These are phyloP conservation scores for Saccharomycopsis sp. DNA, from an alignment of 805 yeast species.

Conservation along the genomic window DNA sequence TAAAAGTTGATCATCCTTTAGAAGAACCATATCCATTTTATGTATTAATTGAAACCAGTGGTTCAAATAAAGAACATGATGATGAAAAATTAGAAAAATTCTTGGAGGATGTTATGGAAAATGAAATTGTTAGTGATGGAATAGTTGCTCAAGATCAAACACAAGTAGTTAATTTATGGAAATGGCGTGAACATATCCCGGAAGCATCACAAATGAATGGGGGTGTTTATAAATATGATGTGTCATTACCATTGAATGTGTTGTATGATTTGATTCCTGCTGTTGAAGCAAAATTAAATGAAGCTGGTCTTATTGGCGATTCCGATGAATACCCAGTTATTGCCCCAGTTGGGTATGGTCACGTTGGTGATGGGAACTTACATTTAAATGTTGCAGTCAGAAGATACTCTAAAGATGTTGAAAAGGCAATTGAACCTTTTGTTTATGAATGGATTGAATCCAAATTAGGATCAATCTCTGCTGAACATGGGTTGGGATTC, in stretches of 20 bases:
- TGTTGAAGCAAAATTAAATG: constrained; percentile 52
- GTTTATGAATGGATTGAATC: constrained; percentile 81
- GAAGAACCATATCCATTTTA: constrained; percentile 82
- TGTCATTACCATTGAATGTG: constrained; percentile 77
- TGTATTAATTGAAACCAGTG: constrained; percentile 91
- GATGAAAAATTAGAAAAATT: constrained; percentile 82
- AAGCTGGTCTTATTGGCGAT: constrained; percentile 53
- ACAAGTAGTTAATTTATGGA: constrained; percentile 78
- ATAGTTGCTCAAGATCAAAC: constrained; percentile 93
- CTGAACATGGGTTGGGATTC: constrained; percentile 97
- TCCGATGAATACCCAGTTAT: constrained; percentile 72
- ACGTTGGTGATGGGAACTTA: constrained; percentile 93
- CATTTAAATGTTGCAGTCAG: constrained; percentile 92
- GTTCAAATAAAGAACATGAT: constrained; percentile 90
- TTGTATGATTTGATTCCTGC: constrained; percentile 80
- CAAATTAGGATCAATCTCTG: constrained; percentile 82
- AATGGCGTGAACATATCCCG: constrained; percentile 92
- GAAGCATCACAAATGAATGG: constrained; percentile 83
- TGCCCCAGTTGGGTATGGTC: constrained; percentile 95
- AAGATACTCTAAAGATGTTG: constrained; percentile 72
- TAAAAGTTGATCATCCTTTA: constrained; percentile 64
- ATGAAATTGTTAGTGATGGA: constrained; percentile 83
- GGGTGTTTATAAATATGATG: constrained; percentile 96
- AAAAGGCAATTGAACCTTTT: constrained; percentile 81
- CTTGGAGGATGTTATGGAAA: constrained; percentile 78